Conservation (phyloP, 2,329 filamentous ascomycete genomes). For the Zymoseptoria tritici region DNA sequence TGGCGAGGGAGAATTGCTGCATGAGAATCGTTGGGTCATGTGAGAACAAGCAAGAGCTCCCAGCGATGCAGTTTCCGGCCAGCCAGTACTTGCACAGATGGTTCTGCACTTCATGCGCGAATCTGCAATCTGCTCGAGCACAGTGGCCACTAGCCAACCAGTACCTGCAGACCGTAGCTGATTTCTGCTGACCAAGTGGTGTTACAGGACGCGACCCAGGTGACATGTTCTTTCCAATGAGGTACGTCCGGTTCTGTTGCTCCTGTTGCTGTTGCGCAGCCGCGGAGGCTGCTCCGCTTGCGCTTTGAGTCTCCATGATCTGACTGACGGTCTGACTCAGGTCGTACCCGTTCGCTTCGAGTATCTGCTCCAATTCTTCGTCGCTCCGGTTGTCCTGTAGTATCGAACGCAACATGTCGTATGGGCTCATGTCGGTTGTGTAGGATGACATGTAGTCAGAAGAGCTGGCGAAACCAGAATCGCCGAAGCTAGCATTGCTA, state of each 20-base stretch:
- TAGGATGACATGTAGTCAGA: constrained; percentile 66
- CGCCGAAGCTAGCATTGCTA: constrained; percentile 68
- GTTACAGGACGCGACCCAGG: constrained; percentile 65
- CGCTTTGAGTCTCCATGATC: constrained; percentile 67
- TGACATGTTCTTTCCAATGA: constrained; percentile 86
- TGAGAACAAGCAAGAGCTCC: constrained; percentile 91
- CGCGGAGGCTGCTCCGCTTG: constrained; percentile 34
- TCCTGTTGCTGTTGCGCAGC: constrained; percentile 24
- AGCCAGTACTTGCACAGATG: constrained; percentile 99
- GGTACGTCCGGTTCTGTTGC: constrained; percentile 54
- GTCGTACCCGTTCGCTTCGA: constrained; percentile 86
- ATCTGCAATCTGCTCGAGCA: constrained; percentile 88
- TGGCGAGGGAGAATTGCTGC: constrained; percentile 67
- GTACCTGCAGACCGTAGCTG: constrained; percentile 92
- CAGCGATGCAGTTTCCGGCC: constrained; percentile 88
- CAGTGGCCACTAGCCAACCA: constrained; percentile 94
- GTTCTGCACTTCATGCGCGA: constrained; percentile 91
- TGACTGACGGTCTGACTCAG: constrained; percentile 84
- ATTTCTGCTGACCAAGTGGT: constrained; percentile 68
- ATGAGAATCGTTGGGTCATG: constrained; percentile 86
- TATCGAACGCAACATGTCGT: constrained; percentile 94
- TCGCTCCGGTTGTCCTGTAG: constrained; percentile 82
- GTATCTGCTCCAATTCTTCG: constrained; percentile 87
- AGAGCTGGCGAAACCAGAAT: constrained; percentile 67
- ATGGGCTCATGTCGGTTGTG: constrained; percentile 89